These are phyloP conservation scores for Allium sativum DNA, from an alignment of 106 monocot species.

Conservation along the genomic window DNA sequence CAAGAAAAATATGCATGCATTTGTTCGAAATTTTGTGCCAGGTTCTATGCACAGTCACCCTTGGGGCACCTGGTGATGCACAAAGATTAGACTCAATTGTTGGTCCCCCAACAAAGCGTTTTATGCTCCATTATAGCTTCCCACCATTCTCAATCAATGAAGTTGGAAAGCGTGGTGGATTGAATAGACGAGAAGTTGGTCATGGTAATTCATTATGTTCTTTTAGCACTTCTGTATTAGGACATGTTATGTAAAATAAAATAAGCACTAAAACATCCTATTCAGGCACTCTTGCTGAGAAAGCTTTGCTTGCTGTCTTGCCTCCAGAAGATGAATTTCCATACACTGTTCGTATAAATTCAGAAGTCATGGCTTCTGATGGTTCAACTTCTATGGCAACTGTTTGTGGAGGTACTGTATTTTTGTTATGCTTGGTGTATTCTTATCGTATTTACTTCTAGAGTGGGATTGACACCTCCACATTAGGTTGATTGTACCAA, in stretches of 20 bases:
- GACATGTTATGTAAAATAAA: not conserved
- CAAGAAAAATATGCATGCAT: too few species aligned
- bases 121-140: slow-evolving; percentile 97
- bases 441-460: too few species aligned
- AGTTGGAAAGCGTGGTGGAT: slow-evolving; percentile 73
- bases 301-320: slow-evolving; percentile 89
- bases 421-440: not conserved
- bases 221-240: too few species aligned
- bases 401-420: slow-evolving; percentile 84
- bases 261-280: not conserved
- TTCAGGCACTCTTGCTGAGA: slow-evolving; percentile 90
- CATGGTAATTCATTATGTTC: slow-evolving; percentile 47
- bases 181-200: slow-evolving; percentile 96
- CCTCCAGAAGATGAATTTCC: slow-evolving; percentile 88
- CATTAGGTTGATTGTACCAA: too few species aligned
- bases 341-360: slow-evolving; percentile 85
- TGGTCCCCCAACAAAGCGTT: slow-evolving; percentile 88
- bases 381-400: slow-evolving; percentile 99
- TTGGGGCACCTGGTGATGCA: slow-evolving; percentile 94
- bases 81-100: slow-evolving; percentile 87
- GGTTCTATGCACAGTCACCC: slow-evolving; percentile 95
- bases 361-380: slow-evolving; percentile 97
- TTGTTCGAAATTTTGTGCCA: slow-evolving; percentile 8
- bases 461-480: too few species aligned
- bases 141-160: slow-evolving; percentile 97